Evolutionary conservation across 331 rosid genomes (phyloP), one percentile per base, ranked within the genome.

Genomic region (Stylosanthes scabra): DNA sequence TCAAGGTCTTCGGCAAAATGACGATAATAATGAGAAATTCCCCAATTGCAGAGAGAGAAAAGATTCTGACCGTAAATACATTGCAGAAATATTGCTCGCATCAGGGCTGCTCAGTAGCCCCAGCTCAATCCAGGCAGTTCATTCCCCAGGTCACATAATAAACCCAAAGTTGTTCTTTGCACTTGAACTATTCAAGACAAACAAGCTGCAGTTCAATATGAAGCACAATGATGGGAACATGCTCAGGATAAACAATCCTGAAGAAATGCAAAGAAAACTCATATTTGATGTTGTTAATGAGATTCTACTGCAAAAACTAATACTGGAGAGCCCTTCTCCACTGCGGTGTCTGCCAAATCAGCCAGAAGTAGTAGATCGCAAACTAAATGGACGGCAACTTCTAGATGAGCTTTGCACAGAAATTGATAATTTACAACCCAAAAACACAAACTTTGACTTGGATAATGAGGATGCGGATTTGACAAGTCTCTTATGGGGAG

Each of bases 261-360:
- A 86, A 34, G 58, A 79, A 83, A 74, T 75, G 61, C 91, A 87
- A 70, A 89, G 98, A 75, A 88, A 81, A 76, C 97, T 88, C 60
- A 68, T 88, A 60, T 87, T 92, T 50, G 98, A 95, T 61, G 91
- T 82, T 1, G 84, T 90, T 50, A 84, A 82, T 61, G 97, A 91
- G 68, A 83, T 87, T 71, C 83, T 91, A 52, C 78, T 77, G 72
- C 87, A 74, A 52, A 94, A 83, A 67, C 78, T 85, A 60, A 71
- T 45, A 61, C 66, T 47, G 50, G 87, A 75, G 78, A 80, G 83
- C 56, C 78, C 88, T 54, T 80, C 75, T 67, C 76, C 79, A 55
- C 80, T 62, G 52, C 72, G 91, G 87, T 56, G 66, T 78, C 59
- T 78, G 61, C 77, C 63, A 81, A 77, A 85, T 68, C 75, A 76